These are phyloP conservation scores for Bryoglossum gracile DNA, from an alignment of 495 filamentous ascomycete species.

Conservation along the genomic window DNA sequence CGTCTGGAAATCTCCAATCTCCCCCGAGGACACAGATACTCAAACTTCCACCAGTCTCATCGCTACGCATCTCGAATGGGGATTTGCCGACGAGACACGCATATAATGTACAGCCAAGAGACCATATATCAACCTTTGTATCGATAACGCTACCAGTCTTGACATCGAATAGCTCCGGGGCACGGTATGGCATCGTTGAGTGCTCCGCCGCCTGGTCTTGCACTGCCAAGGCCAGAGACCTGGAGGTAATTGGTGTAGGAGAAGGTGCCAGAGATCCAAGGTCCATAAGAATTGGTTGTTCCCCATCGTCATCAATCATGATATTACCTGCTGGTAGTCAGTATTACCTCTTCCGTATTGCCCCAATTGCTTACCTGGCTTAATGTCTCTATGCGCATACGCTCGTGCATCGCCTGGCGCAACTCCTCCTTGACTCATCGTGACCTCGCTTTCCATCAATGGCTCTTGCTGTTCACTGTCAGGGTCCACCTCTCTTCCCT, in stretches of 20 bases:
- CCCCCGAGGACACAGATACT: constrained; percentile 87
- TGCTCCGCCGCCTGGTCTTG: constrained; percentile 95
- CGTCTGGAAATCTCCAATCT: constrained; percentile 91
- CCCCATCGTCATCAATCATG: constrained; percentile 87
- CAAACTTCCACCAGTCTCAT: constrained; percentile 91
- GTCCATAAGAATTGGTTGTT: constrained; percentile 94
- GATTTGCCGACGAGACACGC: constrained; percentile 93
- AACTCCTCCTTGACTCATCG: constrained; percentile 60
- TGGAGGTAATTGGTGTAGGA: constrained; percentile 86
- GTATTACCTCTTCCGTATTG: background rate
- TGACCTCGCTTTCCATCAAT: constrained; percentile 79
- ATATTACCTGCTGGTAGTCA: constrained; percentile 62
- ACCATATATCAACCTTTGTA: constrained; percentile 98
- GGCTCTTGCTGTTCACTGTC: constrained; percentile 70
- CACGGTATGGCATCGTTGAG: constrained; percentile 96
- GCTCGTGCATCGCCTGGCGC: constrained; percentile 64
- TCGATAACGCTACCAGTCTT: constrained; percentile 89
- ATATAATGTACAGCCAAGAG: constrained; percentile 90
- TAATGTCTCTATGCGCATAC: constrained; percentile 95
- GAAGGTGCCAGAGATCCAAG: constrained; percentile 85
- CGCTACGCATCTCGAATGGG: constrained; percentile 88
- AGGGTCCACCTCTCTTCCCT: constrained; percentile 47
- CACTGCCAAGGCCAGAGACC: constrained; percentile 80
- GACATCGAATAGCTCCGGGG: constrained; percentile 95
- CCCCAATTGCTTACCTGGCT: constrained; percentile 59